Evolutionary conservation across 23 red algal species (phyloP).

Genomic region (Agarophyton chilense): DNA sequence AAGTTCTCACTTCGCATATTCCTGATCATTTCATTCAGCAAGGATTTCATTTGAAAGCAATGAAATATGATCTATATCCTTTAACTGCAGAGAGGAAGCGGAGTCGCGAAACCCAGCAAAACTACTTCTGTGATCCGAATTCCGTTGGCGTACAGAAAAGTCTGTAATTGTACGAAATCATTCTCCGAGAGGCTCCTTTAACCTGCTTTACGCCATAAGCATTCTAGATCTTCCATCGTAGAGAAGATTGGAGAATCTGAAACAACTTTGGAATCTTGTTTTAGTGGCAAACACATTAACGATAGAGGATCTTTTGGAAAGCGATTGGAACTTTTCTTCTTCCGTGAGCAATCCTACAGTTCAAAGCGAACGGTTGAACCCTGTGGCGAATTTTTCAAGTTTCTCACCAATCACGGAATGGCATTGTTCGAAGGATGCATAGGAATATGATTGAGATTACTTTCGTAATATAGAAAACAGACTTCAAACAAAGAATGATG

Average conservation of each 20-base stretch:
- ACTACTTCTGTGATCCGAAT: too few species aligned
- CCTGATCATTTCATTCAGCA: constrained; percentile 3
- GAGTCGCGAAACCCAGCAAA: too few species aligned
- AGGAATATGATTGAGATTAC: background rate
- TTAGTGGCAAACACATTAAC: constrained; percentile 22
- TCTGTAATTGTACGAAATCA: too few species aligned
- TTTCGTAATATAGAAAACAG: background rate
- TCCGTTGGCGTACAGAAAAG: too few species aligned
- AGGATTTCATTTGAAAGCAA: background rate
- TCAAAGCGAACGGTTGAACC: background rate
- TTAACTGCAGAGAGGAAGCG: too few species aligned
- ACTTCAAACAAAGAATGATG: background rate
- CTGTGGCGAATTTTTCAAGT: background rate
- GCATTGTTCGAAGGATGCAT: background rate
- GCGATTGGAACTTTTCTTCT: background rate
- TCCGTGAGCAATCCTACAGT: background rate
- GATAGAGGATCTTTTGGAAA: background rate
- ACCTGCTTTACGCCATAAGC: background rate
- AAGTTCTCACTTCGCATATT: background rate
- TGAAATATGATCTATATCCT: too few species aligned
- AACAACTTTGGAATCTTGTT: constrained; percentile 19
- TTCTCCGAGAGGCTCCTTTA: background rate
- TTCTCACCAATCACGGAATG: constrained; percentile 9
- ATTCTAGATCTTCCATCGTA: background rate
- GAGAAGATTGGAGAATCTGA: background rate